These are phyloP conservation scores for Pyricularia sp. DNA, from an alignment of 2,329 filamentous ascomycete species.

Conservation along the genomic window DNA sequence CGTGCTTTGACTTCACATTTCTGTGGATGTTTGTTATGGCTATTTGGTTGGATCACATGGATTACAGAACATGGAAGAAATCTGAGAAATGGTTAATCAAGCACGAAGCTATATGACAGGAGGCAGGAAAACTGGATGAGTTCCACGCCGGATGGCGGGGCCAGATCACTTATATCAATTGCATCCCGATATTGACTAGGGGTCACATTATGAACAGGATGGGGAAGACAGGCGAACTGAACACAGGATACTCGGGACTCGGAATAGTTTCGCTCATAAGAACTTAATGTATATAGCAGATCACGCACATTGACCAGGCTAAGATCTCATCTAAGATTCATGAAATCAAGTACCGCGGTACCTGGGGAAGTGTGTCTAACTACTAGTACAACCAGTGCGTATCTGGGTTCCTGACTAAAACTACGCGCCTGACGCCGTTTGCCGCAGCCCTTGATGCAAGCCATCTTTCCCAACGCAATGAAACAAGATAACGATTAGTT, in stretches of 20 bases:
- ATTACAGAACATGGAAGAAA: not conserved
- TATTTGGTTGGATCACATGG: not conserved
- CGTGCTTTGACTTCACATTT: not conserved
- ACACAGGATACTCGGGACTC: not conserved
- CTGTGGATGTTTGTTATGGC: not conserved
- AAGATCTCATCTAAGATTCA: not conserved
- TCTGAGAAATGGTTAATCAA: not conserved
- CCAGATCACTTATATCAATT: not conserved
- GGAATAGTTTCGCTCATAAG: not conserved
- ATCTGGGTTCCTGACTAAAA: not conserved
- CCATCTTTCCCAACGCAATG: not conserved
- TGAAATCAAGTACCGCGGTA: not conserved
- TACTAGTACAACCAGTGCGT: slow-evolving; percentile 1
- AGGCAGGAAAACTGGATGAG: not conserved
- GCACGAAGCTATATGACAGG: not conserved
- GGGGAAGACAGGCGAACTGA: not conserved
- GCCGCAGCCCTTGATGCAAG: not conserved
- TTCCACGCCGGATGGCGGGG: not conserved
- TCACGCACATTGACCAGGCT: not conserved
- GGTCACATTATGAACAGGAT: not conserved
- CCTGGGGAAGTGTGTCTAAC: not conserved
- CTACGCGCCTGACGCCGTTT: not conserved
- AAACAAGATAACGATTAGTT: slow-evolving; percentile 44
- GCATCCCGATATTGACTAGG: not conserved
- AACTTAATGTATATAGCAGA: not conserved